A percentile compares a stretch with the other conserved stretches of the same genome.
phyloP scores from a whole-genome alignment of 2,329 filamentous ascomycete genomes.

The Penicillium griseofulvum region DNA sequence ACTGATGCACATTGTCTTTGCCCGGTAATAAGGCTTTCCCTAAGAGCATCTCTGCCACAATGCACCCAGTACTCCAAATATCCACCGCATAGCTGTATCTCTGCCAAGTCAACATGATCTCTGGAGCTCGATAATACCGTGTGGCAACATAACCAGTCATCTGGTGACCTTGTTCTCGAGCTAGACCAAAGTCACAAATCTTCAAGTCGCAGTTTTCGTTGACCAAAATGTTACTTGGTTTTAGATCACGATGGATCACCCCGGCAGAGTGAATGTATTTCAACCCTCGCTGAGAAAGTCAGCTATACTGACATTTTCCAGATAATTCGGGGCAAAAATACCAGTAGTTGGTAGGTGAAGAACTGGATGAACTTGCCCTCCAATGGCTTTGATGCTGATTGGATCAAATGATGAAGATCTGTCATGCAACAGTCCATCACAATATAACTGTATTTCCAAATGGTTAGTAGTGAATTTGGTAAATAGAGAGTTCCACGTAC shows the following conservation, averaged over 20 bases:
- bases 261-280: constrained; percentile 98
- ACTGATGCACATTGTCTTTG: constrained; percentile 98
- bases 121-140: constrained; percentile 94
- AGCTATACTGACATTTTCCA: not conserved
- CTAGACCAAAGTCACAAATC: constrained; percentile 96
- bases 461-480: not conserved
- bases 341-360: constrained; percentile 11
- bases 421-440: constrained; percentile 7
- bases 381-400: not conserved
- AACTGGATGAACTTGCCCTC: constrained; percentile 4
- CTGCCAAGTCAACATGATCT: constrained; percentile 99
- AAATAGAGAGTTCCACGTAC: not conserved
- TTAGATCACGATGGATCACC: constrained; percentile 71
- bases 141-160: constrained; percentile 99
- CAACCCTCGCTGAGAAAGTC: constrained; percentile 68
- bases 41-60: constrained; percentile 97
- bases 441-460: not conserved
- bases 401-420: constrained; percentile 6
- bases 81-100: constrained; percentile 98
- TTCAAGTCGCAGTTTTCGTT: constrained; percentile 99
- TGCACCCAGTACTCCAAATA: constrained; percentile 98
- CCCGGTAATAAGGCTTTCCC: constrained; percentile 96
- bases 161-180: constrained; percentile 94
- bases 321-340: not conserved
- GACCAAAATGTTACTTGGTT: constrained; percentile 96